Conservation (phyloP, 2,329 filamentous ascomycete genomes). For the Apiospora marii region DNA sequence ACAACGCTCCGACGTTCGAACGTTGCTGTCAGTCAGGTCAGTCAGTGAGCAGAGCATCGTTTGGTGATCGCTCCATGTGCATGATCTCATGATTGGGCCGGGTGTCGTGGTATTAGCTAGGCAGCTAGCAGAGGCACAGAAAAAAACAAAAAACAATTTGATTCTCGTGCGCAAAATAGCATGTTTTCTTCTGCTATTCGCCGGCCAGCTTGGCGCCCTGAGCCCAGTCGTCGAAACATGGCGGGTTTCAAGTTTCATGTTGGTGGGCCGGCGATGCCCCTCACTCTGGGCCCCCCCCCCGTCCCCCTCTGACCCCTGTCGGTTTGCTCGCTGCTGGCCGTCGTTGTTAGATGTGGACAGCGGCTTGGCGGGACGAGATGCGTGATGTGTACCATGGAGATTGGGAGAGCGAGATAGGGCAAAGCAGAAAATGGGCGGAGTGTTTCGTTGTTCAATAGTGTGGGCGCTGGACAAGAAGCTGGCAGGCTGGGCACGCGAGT, state of each 20-base stretch:
- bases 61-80: conserved; percentile 1
- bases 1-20: conserved; percentile 12
- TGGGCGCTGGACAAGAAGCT: background rate
- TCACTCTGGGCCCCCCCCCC: too few species aligned
- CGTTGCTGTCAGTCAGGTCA: conserved; percentile 7
- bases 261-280: conserved; percentile 30
- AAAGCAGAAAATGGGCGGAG: conserved; percentile 9
- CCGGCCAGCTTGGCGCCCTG: conserved; percentile 12
- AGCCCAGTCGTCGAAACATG: conserved; percentile 39
- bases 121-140: background rate
- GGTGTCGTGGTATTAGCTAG: background rate
- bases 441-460: conserved; percentile 1
- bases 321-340: background rate
- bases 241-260: conserved; percentile 44
- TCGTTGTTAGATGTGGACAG: too few species aligned
- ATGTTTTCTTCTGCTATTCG: conserved; percentile 13
- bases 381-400: conserved; percentile 18
- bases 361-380: conserved; percentile 6
- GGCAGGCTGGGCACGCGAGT: background rate
- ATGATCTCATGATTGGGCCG: conserved; percentile 16
- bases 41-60: conserved; percentile 10
- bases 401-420: conserved; percentile 1
- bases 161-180: conserved; percentile 4
- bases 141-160: conserved; percentile 13
- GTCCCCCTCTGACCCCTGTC: conserved; percentile 11